Percentiles rank a stretch among this genome's conserved stretches.
These are phyloP conservation scores for Fonsecaea nubica DNA, from an alignment of 2,329 filamentous ascomycete species.

Conservation along the genomic window DNA sequence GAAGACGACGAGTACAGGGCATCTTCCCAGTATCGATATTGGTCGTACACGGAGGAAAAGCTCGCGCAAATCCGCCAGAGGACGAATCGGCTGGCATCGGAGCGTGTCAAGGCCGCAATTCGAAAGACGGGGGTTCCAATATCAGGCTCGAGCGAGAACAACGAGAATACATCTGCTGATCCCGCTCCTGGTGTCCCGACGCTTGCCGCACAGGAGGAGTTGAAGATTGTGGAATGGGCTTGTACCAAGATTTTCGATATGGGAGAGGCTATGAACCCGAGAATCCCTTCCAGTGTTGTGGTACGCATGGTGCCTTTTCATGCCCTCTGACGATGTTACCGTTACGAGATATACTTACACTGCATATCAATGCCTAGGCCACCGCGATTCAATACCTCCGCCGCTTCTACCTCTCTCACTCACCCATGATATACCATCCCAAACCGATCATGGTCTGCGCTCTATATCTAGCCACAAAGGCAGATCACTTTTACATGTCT, in stretches of 20 bases:
- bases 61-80: slow-evolving; percentile 74
- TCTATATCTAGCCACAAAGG: slow-evolving; percentile 91
- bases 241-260: slow-evolving; percentile 66
- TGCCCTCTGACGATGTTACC: no score
- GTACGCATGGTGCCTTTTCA: slow-evolving; percentile 18
- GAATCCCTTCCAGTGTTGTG: slow-evolving; percentile 60
- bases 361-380: slow-evolving; percentile 53
- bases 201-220: slow-evolving; percentile 81
- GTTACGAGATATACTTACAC: no score
- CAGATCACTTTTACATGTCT: slow-evolving; percentile 80
- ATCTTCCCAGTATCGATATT: slow-evolving; percentile 87
- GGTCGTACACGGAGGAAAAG: slow-evolving; percentile 83
- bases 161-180: no score
- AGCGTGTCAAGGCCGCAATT: slow-evolving; percentile 59
- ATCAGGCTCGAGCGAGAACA: no score
- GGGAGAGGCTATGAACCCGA: slow-evolving; percentile 63
- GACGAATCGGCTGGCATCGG: slow-evolving; percentile 79
- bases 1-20: slow-evolving; percentile 91
- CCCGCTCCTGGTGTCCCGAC: neutral
- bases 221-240: slow-evolving; percentile 80
- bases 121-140: no score
- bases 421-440: slow-evolving; percentile 93
- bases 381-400: slow-evolving; percentile 89
- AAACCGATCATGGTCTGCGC: slow-evolving; percentile 87
- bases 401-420: slow-evolving; percentile 95